Conservation (phyloP, 495 filamentous ascomycete genomes). For the Neurospora sp. region DNA sequence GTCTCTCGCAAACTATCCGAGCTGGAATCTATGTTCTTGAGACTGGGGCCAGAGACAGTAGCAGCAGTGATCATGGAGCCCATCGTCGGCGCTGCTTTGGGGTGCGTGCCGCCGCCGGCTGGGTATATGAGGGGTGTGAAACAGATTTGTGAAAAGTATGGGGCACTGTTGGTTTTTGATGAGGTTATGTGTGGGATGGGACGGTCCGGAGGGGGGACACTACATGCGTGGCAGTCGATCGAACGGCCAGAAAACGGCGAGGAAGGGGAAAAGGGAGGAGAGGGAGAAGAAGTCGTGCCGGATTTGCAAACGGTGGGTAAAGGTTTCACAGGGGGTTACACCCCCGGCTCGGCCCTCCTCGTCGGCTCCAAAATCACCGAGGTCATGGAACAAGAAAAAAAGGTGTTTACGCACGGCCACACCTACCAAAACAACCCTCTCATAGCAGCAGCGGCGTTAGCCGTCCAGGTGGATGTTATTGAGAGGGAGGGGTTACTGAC, state of each 20-base stretch:
- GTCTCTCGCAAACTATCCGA: slow-evolving; percentile 36
- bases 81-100: slow-evolving; percentile 46
- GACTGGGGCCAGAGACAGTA: slow-evolving; percentile 52
- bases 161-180: slow-evolving; percentile 59
- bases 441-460: slow-evolving; percentile 44
- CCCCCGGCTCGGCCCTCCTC: slow-evolving; percentile 12
- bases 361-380: slow-evolving; percentile 5
- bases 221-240: slow-evolving; percentile 48
- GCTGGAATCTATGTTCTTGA: slow-evolving; percentile 55
- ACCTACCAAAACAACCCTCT: slow-evolving; percentile 53
- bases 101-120: slow-evolving; percentile 49
- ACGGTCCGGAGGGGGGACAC: slow-evolving; percentile 37
- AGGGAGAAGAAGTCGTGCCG: slow-evolving; percentile 37
- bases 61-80: slow-evolving; percentile 64
- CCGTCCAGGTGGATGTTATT: slow-evolving; percentile 43
- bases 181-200: slow-evolving; percentile 74
- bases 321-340: slow-evolving; percentile 47
- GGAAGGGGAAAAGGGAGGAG: no score
- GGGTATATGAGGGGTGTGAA: slow-evolving; percentile 59
- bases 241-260: slow-evolving; percentile 23
- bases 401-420: slow-evolving; percentile 43
- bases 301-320: slow-evolving; percentile 61
- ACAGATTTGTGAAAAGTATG: slow-evolving; percentile 52
- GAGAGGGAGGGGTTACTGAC: slow-evolving; percentile 37
- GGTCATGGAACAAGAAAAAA: slow-evolving; percentile 50